Percentiles rank a stretch among this genome's conserved stretches.
Conservation (phyloP, 805 yeast genomes). For the Cyberlindnera meyerae region DNA sequence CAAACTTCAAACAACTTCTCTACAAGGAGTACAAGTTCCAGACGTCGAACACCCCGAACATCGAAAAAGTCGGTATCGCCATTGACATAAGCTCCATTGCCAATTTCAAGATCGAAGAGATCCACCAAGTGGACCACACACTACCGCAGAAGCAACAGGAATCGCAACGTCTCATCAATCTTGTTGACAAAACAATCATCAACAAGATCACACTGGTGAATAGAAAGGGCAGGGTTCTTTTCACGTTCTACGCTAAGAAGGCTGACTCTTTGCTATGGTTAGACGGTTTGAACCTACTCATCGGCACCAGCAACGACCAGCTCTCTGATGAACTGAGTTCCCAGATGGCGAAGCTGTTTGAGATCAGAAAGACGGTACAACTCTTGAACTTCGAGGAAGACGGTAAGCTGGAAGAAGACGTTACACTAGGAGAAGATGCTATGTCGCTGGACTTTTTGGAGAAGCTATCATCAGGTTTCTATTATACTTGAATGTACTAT, state of each 20-base stretch:
- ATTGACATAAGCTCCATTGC: constrained; percentile 49
- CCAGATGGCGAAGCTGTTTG: constrained; percentile 41
- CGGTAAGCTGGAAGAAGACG: constrained; percentile 4
- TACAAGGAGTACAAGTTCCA: constrained; percentile 55
- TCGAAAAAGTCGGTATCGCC: constrained; percentile 50
- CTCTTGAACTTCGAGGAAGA: constrained; percentile 27
- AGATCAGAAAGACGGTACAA: constrained; percentile 46
- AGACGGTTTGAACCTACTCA: constrained; percentile 63
- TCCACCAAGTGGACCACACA: constrained; percentile 42
- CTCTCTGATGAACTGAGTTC: constrained; percentile 39
- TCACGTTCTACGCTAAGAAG: constrained; percentile 65
- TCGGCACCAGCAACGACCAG: constrained; percentile 29
- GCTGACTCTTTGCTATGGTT: constrained; percentile 70
- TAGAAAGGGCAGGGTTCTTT: constrained; percentile 35
- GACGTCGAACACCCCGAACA: constrained; percentile 45
- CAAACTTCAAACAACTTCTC: constrained; percentile 56
- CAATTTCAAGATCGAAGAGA: constrained; percentile 46
- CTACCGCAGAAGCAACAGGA: constrained; percentile 31
- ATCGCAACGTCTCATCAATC: constrained; percentile 43
- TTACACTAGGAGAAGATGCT: constrained; percentile 2
- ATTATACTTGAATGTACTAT: constrained; percentile 15
- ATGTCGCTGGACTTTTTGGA: constrained; percentile 15
- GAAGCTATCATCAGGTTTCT: constrained; percentile 16
- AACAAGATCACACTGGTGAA: constrained; percentile 51
- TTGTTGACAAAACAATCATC: constrained; percentile 52